phyloP scores from a whole-genome alignment of 1,139 yeast genomes.

The Kurtzmaniella natalensis region DNA sequence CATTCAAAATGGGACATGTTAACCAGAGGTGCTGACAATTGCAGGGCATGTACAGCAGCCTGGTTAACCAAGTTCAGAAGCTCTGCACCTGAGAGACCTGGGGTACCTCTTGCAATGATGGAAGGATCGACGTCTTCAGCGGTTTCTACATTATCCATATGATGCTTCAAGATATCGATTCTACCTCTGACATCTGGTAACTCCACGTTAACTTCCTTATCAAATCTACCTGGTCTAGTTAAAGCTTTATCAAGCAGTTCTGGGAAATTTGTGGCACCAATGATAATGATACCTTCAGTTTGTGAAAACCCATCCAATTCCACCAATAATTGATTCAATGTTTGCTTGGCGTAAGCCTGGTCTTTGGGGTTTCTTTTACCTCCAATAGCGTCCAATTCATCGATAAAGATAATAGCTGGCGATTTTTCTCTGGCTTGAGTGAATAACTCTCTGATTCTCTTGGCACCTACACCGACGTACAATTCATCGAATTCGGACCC shows the following conservation, averaged over 20 bases:
- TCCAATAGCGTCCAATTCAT: conserved; percentile 97
- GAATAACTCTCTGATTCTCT: conserved; percentile 91
- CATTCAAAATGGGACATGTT: conserved; percentile 93
- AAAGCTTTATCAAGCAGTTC: conserved; percentile 94
- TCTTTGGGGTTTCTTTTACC: conserved; percentile 96
- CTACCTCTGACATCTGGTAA: conserved; percentile 98
- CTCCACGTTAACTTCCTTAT: conserved; percentile 91
- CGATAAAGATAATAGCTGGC: conserved; percentile 95
- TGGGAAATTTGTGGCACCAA: conserved; percentile 98
- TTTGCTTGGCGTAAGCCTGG: conserved; percentile 96
- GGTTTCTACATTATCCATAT: conserved; percentile 85
- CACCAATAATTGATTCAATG: conserved; percentile 90
- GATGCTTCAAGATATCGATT: conserved; percentile 85
- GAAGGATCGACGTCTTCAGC: conserved; percentile 83
- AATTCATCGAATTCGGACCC: conserved; percentile 98
- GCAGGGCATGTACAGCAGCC: conserved; percentile 97
- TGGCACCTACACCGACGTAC: conserved; percentile 98
- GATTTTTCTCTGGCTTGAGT: conserved; percentile 91
- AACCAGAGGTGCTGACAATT: conserved; percentile 83
- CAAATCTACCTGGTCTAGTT: conserved; percentile 98
- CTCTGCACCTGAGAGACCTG: conserved; percentile 97
- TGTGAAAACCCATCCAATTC: conserved; percentile 97
- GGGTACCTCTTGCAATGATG: conserved; percentile 92
- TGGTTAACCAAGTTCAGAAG: conserved; percentile 92
- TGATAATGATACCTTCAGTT: conserved; percentile 86